A percentile compares a stretch with the other conserved stretches of the same genome.
Evolutionary conservation across 2,329 filamentous ascomycete genomes (phyloP).

Genomic region (Geosmithia morbida): DNA sequence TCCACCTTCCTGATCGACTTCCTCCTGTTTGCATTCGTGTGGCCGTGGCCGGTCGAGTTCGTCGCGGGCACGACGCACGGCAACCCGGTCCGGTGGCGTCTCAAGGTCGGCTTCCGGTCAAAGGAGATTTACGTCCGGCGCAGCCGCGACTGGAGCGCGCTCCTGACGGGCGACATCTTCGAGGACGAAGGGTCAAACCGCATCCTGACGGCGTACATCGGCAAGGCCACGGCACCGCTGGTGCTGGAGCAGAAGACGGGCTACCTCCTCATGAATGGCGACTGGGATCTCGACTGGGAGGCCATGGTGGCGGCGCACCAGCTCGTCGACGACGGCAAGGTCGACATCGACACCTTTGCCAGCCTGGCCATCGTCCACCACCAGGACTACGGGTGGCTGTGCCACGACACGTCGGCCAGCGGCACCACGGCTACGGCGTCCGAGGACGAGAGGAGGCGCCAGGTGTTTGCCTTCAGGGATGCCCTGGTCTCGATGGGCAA

Average conservation of each 20-base stretch:
- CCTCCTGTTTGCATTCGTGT: conserved; percentile 49
- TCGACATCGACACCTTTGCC: conserved; percentile 53
- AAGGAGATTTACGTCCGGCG: conserved; percentile 71
- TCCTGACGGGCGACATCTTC: conserved; percentile 39
- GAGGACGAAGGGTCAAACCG: conserved; percentile 34
- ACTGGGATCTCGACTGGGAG: conserved; percentile 81
- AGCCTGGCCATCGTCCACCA: conserved; percentile 47
- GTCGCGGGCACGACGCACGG: conserved; percentile 41
- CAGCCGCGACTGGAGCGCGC: conserved; percentile 57
- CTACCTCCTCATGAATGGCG: conserved; percentile 69
- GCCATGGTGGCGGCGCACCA: conserved; percentile 62
- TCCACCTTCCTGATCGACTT: conserved; percentile 63
- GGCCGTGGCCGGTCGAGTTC: conserved; percentile 63
- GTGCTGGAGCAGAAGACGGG: conserved; percentile 67
- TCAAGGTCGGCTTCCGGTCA: conserved; percentile 59
- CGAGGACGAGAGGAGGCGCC: conserved; percentile 51
- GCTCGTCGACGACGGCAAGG: conserved; percentile 49
- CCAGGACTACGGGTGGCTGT: conserved; percentile 52
- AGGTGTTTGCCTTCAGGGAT: conserved; percentile 71
- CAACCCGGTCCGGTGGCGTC: conserved; percentile 60
- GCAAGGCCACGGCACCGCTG: conserved; percentile 53
- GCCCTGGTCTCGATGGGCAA: conserved; percentile 63
- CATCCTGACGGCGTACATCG: conserved; percentile 46
- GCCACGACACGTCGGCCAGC: conserved; percentile 43
- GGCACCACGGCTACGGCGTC: conserved; percentile 19